phyloP scores from a whole-genome alignment of 441 rosid species.

The Populus hybrid region DNA sequence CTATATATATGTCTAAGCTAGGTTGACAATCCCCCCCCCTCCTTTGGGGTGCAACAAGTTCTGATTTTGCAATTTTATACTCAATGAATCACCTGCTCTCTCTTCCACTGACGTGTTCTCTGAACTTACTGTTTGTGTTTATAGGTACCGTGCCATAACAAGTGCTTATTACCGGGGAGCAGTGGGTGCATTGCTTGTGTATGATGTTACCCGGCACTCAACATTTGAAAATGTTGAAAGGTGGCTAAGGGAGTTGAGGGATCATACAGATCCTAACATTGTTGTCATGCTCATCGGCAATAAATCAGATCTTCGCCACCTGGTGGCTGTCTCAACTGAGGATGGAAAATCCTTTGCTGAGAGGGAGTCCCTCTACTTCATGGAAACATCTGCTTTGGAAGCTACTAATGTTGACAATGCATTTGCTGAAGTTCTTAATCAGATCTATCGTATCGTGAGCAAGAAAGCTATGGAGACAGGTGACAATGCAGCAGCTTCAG shows the following conservation, averaged over 20 bases:
- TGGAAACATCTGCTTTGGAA: conserved; percentile 88
- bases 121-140: neutral
- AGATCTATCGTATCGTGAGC: conserved; percentile 70
- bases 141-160: conserved; percentile 85
- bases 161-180: conserved; percentile 94
- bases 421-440: conserved; percentile 74
- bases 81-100: neutral
- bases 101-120: neutral
- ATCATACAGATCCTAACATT: conserved; percentile 83
- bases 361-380: conserved; percentile 74
- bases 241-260: conserved; percentile 78
- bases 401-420: conserved; percentile 80
- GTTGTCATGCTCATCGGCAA: conserved; percentile 85
- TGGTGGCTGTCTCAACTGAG: conserved; percentile 74
- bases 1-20: neutral
- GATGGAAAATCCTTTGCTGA: conserved; percentile 75
- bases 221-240: conserved; percentile 75
- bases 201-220: conserved; percentile 77
- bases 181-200: conserved; percentile 79
- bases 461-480: conserved; percentile 78
- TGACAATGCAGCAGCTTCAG: conserved; percentile 43
- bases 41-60: neutral
- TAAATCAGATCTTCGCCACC: conserved; percentile 88
- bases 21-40: neutral
- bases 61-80: neutral